Evolutionary conservation across 2,329 filamentous ascomycete species (phyloP).

Genomic region (Fusarium avenaceum): DNA sequence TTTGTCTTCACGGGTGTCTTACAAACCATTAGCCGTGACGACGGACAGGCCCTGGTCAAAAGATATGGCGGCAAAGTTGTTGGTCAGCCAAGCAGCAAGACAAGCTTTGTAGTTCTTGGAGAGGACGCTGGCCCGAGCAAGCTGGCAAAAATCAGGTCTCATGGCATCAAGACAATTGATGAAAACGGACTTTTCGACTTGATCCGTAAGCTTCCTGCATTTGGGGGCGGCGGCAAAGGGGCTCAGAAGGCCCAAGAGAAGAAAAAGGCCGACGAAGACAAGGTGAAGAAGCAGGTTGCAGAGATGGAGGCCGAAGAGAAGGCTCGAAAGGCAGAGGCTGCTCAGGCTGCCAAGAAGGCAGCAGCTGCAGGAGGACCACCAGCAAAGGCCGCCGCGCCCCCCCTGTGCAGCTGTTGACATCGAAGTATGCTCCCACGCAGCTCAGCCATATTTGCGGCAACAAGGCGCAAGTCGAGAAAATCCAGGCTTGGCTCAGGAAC

Average conservation of each 20-base stretch:
- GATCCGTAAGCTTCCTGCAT: constrained; percentile 83
- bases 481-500: constrained; percentile 86
- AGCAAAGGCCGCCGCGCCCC: constrained; percentile 55
- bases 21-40: constrained; percentile 83
- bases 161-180: constrained; percentile 90
- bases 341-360: constrained; percentile 62
- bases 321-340: constrained; percentile 64
- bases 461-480: constrained; percentile 88
- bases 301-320: constrained; percentile 90
- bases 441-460: constrained; percentile 95
- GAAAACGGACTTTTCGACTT: constrained; percentile 92
- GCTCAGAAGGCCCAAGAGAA: constrained; percentile 89
- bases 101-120: constrained; percentile 92
- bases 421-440: constrained; percentile 91
- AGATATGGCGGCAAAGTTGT: constrained; percentile 94
- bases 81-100: constrained; percentile 88
- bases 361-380: constrained; percentile 48
- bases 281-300: constrained; percentile 81
- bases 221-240: constrained; percentile 88
- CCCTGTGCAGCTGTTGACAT: constrained; percentile 85
- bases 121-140: constrained; percentile 94
- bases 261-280: constrained; percentile 85
- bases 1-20: constrained; percentile 97
- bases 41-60: constrained; percentile 88
- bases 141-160: constrained; percentile 83